Conservation (phyloP, 148 eudicot genomes). For the Diospyros kaki region DNA sequence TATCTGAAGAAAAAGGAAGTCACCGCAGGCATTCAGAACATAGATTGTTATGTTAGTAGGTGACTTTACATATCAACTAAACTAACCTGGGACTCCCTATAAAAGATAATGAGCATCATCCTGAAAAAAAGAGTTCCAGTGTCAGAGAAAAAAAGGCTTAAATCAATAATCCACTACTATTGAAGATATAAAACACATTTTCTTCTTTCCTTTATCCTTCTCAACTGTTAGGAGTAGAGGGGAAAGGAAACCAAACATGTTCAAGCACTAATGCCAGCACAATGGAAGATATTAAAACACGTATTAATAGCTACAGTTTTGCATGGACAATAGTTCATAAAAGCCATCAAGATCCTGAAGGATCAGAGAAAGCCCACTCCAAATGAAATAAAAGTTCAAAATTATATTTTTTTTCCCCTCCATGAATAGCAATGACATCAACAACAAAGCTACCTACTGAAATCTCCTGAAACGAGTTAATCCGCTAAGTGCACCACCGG, state of each 20-base stretch:
- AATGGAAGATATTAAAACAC: background rate
- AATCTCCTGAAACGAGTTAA: constrained; percentile 97
- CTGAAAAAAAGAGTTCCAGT: constrained; percentile 35
- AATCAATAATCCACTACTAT: background rate
- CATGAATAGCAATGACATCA: background rate
- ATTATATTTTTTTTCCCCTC: no score
- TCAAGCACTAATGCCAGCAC: background rate
- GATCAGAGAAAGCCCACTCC: background rate
- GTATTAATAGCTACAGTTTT: background rate
- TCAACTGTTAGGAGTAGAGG: background rate
- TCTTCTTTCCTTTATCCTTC: background rate
- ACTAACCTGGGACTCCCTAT: constrained; percentile 90
- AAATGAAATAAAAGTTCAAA: no score
- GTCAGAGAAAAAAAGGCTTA: constrained; percentile 18
- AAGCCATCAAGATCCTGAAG: background rate
- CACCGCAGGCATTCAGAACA: background rate
- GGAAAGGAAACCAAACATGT: background rate
- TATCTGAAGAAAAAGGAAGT: constrained; percentile 45
- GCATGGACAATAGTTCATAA: background rate
- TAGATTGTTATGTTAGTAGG: background rate
- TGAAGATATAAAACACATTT: background rate
- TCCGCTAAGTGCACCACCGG: constrained; percentile 98
- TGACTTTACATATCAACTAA: background rate
- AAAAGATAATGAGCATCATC: constrained; percentile 98
- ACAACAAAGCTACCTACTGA: constrained; percentile 69